Conservation (phyloP, 371 early-diverging fungal genomes). For the Funneliformis caledonium region DNA sequence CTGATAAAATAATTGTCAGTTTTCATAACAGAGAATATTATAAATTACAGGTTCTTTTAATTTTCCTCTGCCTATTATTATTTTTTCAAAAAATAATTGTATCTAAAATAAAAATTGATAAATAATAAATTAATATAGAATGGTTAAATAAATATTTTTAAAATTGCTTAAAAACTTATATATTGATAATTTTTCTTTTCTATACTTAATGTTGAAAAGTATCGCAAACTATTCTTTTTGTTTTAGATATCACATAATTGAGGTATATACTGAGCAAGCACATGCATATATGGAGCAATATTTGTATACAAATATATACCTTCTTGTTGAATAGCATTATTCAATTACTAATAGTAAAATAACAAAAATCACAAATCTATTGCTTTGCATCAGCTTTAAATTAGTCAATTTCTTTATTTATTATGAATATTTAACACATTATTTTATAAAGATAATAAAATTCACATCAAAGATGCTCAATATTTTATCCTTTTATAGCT, state of each 20-base stretch:
- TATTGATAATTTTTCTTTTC: slow-evolving; percentile 4
- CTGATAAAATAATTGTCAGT: background rate
- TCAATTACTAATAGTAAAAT: background rate
- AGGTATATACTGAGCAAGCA: background rate
- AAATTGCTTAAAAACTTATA: background rate
- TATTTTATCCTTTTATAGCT: background rate
- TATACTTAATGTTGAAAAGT: slow-evolving; percentile 1
- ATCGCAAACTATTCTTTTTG: background rate
- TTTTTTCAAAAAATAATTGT: background rate
- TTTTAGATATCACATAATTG: background rate
- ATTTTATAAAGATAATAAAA: slow-evolving; percentile 8
- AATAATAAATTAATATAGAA: background rate
- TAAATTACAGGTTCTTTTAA: background rate
- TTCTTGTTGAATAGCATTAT: background rate
- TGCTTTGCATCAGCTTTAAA: background rate
- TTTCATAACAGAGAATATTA: background rate
- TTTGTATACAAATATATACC: background rate
- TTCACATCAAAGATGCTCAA: slow-evolving; percentile 1
- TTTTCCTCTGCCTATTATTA: background rate
- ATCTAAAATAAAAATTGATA: background rate
- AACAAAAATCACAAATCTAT: background rate
- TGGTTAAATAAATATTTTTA: background rate
- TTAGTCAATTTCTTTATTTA: background rate
- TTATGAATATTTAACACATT: background rate
- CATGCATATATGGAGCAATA: slow-evolving; percentile 8